A percentile compares a stretch with the other conserved stretches of the same genome.
phyloP scores from a whole-genome alignment of 352 stramenopile genomes.

The Globisporangium orthogonon region DNA sequence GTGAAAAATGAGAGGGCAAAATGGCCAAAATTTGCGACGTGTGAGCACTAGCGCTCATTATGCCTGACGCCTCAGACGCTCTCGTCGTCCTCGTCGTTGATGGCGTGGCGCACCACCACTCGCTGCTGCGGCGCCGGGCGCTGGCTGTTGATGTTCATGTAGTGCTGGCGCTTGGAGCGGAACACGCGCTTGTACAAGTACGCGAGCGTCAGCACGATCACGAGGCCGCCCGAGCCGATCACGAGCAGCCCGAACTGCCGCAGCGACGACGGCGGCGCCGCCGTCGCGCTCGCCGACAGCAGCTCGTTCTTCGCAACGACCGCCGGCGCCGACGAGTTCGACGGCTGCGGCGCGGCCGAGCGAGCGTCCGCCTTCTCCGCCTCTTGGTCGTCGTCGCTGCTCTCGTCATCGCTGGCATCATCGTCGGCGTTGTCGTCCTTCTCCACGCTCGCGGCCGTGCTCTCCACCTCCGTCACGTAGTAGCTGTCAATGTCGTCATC shows the following conservation, averaged over 20 bases:
- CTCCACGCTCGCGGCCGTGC: background rate
- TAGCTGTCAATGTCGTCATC: constrained; percentile 9
- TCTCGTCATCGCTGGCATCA: constrained; percentile 1
- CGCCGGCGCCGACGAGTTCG: background rate
- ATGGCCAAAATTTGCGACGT: background rate
- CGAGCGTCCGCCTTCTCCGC: background rate
- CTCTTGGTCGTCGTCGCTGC: background rate
- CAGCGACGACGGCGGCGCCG: constrained; percentile 24
- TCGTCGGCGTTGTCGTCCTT: background rate
- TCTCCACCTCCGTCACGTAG: constrained; percentile 7
- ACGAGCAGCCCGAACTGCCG: constrained; percentile 58
- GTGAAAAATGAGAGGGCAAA: background rate
- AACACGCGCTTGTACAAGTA: constrained; percentile 75
- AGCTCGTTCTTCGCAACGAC: background rate
- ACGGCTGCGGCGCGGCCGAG: background rate
- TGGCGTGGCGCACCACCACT: background rate
- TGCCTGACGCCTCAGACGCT: constrained; percentile 5
- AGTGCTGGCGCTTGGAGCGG: constrained; percentile 40
- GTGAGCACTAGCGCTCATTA: background rate
- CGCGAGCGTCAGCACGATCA: constrained; percentile 51
- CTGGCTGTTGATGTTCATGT: constrained; percentile 68
- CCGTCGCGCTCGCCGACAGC: constrained; percentile 19
- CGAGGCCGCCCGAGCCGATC: constrained; percentile 47
- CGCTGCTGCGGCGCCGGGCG: background rate
- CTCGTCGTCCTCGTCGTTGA: background rate